Conservation (phyloP, 768 basidiomycete species). For the Tricholomella constricta region DNA sequence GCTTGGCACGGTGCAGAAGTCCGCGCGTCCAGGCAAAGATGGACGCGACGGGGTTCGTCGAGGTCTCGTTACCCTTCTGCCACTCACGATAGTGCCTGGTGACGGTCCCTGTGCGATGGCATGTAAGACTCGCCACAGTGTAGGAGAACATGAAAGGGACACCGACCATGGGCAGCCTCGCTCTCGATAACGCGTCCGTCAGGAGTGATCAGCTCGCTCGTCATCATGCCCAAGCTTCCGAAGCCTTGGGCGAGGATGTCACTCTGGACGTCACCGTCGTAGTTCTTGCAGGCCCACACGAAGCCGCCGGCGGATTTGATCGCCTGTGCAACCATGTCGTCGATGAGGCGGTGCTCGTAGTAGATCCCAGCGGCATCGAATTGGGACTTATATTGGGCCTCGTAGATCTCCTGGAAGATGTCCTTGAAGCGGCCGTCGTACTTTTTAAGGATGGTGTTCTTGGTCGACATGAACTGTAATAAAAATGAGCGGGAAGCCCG, state of each 20-base stretch:
- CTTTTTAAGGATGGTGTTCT: constrained; percentile 96
- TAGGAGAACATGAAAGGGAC: neutral
- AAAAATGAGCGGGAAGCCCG: neutral
- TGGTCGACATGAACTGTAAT: constrained; percentile 89
- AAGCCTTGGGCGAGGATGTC: constrained; percentile 99
- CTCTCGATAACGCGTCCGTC: constrained; percentile 91
- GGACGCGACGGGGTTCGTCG: constrained; percentile 97
- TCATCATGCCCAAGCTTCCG: constrained; percentile 98
- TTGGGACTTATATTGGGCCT: constrained; percentile 66
- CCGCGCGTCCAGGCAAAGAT: constrained; percentile 99
- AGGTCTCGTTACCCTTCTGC: constrained; percentile 97
- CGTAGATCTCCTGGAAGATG: constrained; percentile 97
- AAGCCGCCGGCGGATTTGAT: constrained; percentile 97
- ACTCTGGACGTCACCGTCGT: constrained; percentile 86
- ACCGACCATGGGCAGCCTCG: constrained; percentile 90
- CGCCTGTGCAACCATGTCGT: constrained; percentile 98
- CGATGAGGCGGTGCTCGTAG: constrained; percentile 96
- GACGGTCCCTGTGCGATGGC: constrained; percentile 60
- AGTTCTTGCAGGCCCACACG: constrained; percentile 74
- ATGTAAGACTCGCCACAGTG: neutral
- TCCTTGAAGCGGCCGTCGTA: constrained; percentile 99
- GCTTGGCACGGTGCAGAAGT: constrained; percentile 87
- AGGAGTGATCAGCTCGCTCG: constrained; percentile 90
- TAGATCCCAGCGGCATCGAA: constrained; percentile 77
- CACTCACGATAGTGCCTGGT: constrained; percentile 97